Base-by-base conservation (phyloP, 2,329 filamentous ascomycete species). In the Cadophora gregata region DNA sequence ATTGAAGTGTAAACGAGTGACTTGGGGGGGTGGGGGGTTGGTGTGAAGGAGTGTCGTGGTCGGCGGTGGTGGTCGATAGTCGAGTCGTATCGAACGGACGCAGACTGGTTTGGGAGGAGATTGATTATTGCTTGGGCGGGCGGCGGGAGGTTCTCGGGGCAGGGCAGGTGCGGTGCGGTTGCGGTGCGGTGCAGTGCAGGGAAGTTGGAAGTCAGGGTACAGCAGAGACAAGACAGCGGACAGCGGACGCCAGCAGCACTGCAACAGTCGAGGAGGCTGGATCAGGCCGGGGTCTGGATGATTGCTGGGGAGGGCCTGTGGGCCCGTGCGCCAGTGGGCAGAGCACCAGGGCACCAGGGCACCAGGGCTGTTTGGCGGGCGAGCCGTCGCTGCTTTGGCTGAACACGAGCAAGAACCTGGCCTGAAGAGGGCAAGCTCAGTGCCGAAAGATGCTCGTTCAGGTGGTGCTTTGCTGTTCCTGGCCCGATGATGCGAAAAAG, bases 1-100 rank as follows among this genome's bases (percentile, higher is more conserved):
- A 74, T 16, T 63, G 66, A 68, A 70, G 63, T 65, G 33, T 59
- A 71, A 74, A 73, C 67, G 71, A 74, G 59, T 59, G 64, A 66
- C 64, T 62, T 48, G 50, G 33, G 55, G 33, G 55, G 29, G 56
- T 25, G 27, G 47, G 38, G 50, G 25, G 29, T 65, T 33, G 27
- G 25, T 42, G 53, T 59, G 50, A 61, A 65, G 21, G 63, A 61
- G 63, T 25, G 63, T 64, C 51, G 62, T 58, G 51, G 36, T 56
- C 25, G 51, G 38, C 38, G 38, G 38, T 42, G n/a, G 45, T n/a
- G 42, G 42, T 50, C 38, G 60, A 42, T 27, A 27, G 45, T 61
- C 42, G 45, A 50, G 48, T 58, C 25, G 62, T 29, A 42, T 42
- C 31, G 48, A 33, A 21, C 47, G 42, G 38, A 24, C 38, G 25